Evolutionary conservation across 495 filamentous ascomycete genomes (phyloP).

Genomic region (Penicillium herquei): DNA sequence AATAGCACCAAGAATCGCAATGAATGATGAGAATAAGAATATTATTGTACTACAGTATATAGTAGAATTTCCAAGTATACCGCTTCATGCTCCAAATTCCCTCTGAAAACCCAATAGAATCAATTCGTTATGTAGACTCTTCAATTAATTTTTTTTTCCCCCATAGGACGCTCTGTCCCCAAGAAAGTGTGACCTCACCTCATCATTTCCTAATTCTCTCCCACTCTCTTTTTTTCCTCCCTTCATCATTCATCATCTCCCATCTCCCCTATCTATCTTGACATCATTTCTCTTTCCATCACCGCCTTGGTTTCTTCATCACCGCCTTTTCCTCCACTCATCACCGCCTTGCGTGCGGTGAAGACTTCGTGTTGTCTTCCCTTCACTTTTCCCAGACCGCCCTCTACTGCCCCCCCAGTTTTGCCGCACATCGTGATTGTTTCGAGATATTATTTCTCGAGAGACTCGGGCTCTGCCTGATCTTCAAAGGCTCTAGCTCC

Average conservation of each 20-base stretch:
- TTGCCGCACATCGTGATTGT: slow-evolving; percentile 31
- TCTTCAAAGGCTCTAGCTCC: not conserved
- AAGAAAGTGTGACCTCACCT: slow-evolving; percentile 4
- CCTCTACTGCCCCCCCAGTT: slow-evolving; percentile 36
- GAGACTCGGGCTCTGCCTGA: slow-evolving; percentile 8
- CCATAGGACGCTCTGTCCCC: not conserved
- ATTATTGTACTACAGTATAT: not conserved
- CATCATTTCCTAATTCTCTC: slow-evolving; percentile 2
- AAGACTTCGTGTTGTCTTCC: slow-evolving; percentile 30
- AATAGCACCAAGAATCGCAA: no score
- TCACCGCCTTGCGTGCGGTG: slow-evolving; percentile 52
- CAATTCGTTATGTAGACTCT: not conserved
- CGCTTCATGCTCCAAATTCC: no score
- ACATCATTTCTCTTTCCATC: slow-evolving; percentile 18
- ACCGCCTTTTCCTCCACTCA: slow-evolving; percentile 34
- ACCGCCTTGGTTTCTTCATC: slow-evolving; percentile 35
- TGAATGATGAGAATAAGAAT: not conserved
- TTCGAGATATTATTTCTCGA: slow-evolving; percentile 6
- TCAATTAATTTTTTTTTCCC: not conserved
- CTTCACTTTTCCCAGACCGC: slow-evolving; percentile 39
- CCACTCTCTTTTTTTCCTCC: not conserved
- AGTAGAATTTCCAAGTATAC: not conserved
- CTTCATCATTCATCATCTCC: not conserved
- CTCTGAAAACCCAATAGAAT: no score
- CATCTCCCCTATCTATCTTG: not conserved